A percentile compares a stretch with the other conserved stretches of the same genome.
Conservation (phyloP, 2,329 filamentous ascomycete species). For the Pseudocercospora pini-densiflorae region DNA sequence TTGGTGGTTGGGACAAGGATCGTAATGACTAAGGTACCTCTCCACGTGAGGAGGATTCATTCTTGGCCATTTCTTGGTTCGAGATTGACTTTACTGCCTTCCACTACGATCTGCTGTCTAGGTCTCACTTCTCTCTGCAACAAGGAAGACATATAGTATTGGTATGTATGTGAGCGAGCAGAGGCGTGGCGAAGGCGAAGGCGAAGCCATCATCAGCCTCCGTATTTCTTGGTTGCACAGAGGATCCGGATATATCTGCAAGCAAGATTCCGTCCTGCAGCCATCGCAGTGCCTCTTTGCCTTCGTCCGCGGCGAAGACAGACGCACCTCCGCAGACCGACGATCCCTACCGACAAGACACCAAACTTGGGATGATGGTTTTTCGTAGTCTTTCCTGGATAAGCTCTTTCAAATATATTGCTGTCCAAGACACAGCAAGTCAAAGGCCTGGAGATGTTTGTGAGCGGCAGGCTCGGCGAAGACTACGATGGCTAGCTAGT, state of each 20-base stretch:
- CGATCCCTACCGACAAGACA: not conserved
- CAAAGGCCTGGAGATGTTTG: not conserved
- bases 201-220: too few relatives aligned
- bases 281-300: not conserved
- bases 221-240: not conserved
- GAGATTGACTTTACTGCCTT: not conserved
- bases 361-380: not conserved
- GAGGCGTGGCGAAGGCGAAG: not conserved
- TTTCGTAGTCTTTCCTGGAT: not conserved
- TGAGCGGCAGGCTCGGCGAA: not conserved
- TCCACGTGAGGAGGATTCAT: not conserved
- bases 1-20: not conserved
- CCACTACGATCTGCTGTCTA: not conserved
- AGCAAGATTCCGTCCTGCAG: not conserved
- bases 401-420: not conserved
- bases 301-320: slow-evolving; percentile 13
- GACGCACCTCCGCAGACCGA: not conserved
- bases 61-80: not conserved
- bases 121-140: not conserved
- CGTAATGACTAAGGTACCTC: not conserved
- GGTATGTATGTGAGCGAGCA: not conserved
- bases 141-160: not conserved
- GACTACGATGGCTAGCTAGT: not conserved
- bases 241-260: not conserved
- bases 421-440: too few relatives aligned